Evolutionary conservation across 305 asterid genomes (phyloP), one percentile per base, ranked within the genome.

Genomic region (Salvia sclarea): DNA sequence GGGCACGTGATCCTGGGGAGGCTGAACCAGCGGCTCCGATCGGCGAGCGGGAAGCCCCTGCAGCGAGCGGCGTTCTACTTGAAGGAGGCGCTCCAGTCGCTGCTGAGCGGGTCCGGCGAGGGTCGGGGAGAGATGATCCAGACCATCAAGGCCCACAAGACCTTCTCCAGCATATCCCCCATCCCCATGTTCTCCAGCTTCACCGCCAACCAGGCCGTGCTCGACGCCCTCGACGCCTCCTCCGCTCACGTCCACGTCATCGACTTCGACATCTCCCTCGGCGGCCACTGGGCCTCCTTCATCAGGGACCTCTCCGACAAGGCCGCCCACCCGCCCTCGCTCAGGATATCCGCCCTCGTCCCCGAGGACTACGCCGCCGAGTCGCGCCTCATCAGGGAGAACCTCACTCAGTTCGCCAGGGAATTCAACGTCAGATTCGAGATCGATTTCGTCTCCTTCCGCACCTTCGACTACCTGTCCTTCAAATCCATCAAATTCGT

Each of bases 261-360:
- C 77, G 99, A 94, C 64, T 94, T 94, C 54, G 97, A 94, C 47
- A 86, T 94, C 77, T 91, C 92, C 25, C 72, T 91, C 6, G 99
- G 99, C 6, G 96, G 88, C 64, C 95, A 91, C 75, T 94, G 99
- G 99, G 99, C 97, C 20, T 91, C 99, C 30, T 91, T 91, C 87
- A 73, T 94, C 82, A 89, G 80, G 17, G 99, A 89, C 73, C 78
- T 94, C 7, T 85, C 96, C 3, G 95, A 86, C 8, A 85, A 81
- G 60, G 79, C 93, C 30, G 88, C 8, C 3, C 0, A 78, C 41
- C 45, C 83, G 3, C 86, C 91, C 6, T 59, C 74, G 41, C 73
- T 93, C 3, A 74, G 96, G 8, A 80, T 93, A 18, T 87, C 97
- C 0, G 97, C 97, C 20, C 53, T 91, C n/a, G 96, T 94, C 1